phyloP scores from a whole-genome alignment of 2,329 filamentous ascomycete genomes.

The Aspergillus fumigatiaffinis region DNA sequence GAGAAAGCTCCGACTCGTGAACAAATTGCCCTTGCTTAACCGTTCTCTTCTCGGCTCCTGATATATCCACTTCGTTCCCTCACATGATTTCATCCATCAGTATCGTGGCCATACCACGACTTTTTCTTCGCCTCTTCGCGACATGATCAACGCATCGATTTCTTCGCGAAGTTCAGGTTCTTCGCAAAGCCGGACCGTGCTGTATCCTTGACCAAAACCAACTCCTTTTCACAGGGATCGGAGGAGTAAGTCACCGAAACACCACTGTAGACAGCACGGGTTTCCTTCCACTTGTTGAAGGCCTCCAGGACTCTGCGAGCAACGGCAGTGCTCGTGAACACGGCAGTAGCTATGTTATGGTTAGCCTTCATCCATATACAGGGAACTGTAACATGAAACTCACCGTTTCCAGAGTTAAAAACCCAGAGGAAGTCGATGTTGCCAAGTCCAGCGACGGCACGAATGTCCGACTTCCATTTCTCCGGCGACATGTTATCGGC shows the following conservation, averaged over 20 bases:
- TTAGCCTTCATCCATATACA: conserved; percentile 9
- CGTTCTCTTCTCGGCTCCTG: background rate
- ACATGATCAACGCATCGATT: conserved; percentile 10
- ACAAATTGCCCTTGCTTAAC: background rate
- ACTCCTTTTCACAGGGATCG: conserved; percentile 39
- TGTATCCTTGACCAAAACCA: conserved; percentile 26
- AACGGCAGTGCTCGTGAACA: conserved; percentile 36
- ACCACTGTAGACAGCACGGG: conserved; percentile 27
- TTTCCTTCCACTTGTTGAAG: conserved; percentile 28
- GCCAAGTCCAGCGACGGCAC: conserved; percentile 28
- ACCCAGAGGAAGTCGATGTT: conserved; percentile 41
- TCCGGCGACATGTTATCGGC: conserved; percentile 28
- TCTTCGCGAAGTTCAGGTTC: conserved; percentile 14
- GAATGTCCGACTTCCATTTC: conserved; percentile 35
- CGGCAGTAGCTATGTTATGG: conserved; percentile 29
- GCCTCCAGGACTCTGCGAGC: conserved; percentile 32
- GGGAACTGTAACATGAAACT: conserved; percentile 10
- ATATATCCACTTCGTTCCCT: background rate
- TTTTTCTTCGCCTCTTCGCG: background rate
- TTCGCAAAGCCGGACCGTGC: conserved; percentile 14
- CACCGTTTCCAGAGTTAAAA: conserved; percentile 43
- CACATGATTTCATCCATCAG: background rate
- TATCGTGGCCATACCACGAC: background rate
- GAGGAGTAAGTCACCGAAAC: conserved; percentile 36
- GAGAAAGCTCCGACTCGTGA: background rate